These are phyloP conservation scores for Aspergillus japonicus DNA, from an alignment of 2,329 filamentous ascomycete genomes.

Conservation along the genomic window DNA sequence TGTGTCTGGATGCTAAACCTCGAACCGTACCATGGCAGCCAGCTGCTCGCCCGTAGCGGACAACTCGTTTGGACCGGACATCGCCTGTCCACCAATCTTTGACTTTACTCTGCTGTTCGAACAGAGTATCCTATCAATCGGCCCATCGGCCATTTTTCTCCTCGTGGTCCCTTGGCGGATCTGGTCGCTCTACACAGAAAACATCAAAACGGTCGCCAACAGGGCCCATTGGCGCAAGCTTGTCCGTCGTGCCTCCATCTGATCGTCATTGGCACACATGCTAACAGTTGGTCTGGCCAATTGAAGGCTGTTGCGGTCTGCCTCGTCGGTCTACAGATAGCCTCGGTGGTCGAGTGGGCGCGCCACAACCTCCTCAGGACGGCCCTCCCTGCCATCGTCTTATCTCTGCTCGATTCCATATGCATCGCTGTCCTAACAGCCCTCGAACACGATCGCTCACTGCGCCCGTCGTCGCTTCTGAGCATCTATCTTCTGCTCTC, in stretches of 20 bases:
- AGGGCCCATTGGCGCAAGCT: conserved; percentile 1
- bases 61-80: not conserved
- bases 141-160: conserved; percentile 1
- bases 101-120: conserved; percentile 13
- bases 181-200: not conserved
- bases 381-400: not conserved
- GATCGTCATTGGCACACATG: not conserved
- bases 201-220: not conserved
- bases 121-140: conserved; percentile 9
- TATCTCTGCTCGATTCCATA: not conserved
- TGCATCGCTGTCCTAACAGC: not conserved
- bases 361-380: not conserved
- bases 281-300: not conserved
- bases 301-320: not conserved
- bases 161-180: conserved; percentile 1
- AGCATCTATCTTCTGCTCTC: conserved; percentile 44
- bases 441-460: conserved; percentile 24
- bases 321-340: not conserved
- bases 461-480: conserved; percentile 29
- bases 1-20: too few species aligned
- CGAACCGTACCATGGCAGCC: not conserved
- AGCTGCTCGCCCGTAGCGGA: conserved; percentile 2
- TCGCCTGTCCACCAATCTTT: not conserved
- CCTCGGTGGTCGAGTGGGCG: conserved; percentile 1
- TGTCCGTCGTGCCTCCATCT: not conserved